phyloP scores from a whole-genome alignment of 2,329 filamentous ascomycete species.

The Colletotrichum tamarilloi region DNA sequence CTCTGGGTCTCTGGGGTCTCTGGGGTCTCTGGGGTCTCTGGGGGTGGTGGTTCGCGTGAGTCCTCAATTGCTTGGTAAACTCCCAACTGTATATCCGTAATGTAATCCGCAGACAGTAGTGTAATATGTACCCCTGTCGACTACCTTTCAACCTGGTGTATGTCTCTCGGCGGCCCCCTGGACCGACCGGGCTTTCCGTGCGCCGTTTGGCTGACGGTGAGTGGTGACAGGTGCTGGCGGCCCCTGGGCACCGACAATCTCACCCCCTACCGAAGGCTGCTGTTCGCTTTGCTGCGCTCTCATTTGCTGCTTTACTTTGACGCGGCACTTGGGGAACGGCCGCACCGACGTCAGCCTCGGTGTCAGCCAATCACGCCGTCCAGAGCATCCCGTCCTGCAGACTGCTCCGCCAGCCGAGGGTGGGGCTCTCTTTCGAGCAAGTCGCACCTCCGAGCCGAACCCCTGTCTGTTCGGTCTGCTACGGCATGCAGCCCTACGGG shows the following conservation, averaged over 20 bases:
- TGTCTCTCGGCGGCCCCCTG: conserved; percentile 15
- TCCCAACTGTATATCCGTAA: neutral
- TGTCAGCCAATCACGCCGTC: conserved; percentile 21
- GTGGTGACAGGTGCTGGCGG: conserved; percentile 6
- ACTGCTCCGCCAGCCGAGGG: conserved; percentile 5
- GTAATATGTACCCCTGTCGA: neutral
- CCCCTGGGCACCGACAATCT: conserved; percentile 8
- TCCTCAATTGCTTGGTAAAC: neutral
- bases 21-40: neutral
- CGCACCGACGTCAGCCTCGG: conserved; percentile 20
- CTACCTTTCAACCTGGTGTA: neutral
- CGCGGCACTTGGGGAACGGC: conserved; percentile 15
- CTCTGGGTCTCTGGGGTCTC: neutral
- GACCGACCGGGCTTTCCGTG: conserved; percentile 30
- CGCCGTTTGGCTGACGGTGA: conserved; percentile 31
- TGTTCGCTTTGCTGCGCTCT: conserved; percentile 7
- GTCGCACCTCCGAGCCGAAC: conserved; percentile 23
- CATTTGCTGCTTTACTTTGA: conserved; percentile 34
- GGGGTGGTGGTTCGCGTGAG: neutral
- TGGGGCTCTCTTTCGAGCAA: conserved; percentile 8
- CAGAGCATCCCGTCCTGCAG: neutral
- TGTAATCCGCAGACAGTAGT: too few species aligned
- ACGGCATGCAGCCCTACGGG: conserved; percentile 35
- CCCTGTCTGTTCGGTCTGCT: conserved; percentile 30
- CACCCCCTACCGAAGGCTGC: neutral